Percentiles rank a stretch among this genome's conserved stretches.
Conservation (phyloP, 1,139 yeast species). For the Schwanniomyces etchellsii region DNA sequence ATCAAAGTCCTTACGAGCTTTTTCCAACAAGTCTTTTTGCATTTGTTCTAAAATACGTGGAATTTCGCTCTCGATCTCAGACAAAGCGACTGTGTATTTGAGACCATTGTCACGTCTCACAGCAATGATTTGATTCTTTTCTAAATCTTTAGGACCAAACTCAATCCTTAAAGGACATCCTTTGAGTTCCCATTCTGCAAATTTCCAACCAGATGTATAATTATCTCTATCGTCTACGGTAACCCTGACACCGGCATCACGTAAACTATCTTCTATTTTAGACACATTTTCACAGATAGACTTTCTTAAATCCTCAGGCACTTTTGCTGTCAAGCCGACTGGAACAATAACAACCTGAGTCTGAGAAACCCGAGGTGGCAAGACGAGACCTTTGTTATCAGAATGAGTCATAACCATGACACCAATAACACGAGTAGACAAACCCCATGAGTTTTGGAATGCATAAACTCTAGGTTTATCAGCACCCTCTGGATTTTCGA, state of each 20-base stretch:
- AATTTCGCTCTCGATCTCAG: slow-evolving; percentile 58
- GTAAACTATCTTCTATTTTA: slow-evolving; percentile 55
- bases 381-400: slow-evolving; percentile 95
- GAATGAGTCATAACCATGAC: slow-evolving; percentile 99
- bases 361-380: slow-evolving; percentile 96
- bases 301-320: slow-evolving; percentile 68
- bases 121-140: slow-evolving; percentile 71
- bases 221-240: slow-evolving; percentile 86
- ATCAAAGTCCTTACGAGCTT: slow-evolving; percentile 81
- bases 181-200: slow-evolving; percentile 94
- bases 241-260: slow-evolving; percentile 60
- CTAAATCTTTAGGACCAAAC: slow-evolving; percentile 92
- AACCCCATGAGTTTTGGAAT: slow-evolving; percentile 99
- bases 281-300: slow-evolving; percentile 66
- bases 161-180: slow-evolving; percentile 94
- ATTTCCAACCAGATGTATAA: slow-evolving; percentile 99
- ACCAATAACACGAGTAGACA: slow-evolving; percentile 97
- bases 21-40: slow-evolving; percentile 67
- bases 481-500: slow-evolving; percentile 88
- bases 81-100: slow-evolving; percentile 62
- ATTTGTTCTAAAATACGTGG: slow-evolving; percentile 76
- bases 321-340: slow-evolving; percentile 88
- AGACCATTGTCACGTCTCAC: slow-evolving; percentile 90
- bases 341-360: slow-evolving; percentile 90
- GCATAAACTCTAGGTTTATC: slow-evolving; percentile 84